These are phyloP conservation scores for Leccinum subrobustum DNA, from an alignment of 1,284 basidiomycete species.

Conservation along the genomic window DNA sequence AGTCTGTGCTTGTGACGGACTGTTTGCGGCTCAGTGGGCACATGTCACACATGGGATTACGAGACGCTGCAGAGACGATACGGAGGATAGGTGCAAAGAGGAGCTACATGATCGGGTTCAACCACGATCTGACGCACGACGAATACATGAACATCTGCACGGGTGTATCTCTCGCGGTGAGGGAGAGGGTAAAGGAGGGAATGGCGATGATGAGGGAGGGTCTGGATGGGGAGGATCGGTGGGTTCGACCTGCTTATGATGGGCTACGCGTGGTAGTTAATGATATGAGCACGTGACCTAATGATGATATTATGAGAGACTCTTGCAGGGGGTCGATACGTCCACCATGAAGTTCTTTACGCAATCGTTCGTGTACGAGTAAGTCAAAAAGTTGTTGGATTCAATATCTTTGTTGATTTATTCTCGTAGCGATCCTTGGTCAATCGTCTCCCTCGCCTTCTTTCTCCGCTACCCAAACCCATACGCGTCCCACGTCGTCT, in stretches of 20 bases:
- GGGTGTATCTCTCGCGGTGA: slow-evolving; percentile 33
- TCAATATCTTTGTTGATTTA: slow-evolving; percentile 12
- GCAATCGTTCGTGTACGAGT: slow-evolving; percentile 82
- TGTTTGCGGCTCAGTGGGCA: slow-evolving; percentile 62
- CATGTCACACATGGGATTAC: slow-evolving; percentile 72
- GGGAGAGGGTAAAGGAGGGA: slow-evolving; percentile 41
- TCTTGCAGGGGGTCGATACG: slow-evolving; percentile 28
- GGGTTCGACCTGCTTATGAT: slow-evolving; percentile 72
- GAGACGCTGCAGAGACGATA: slow-evolving; percentile 53
- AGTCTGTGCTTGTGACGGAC: slow-evolving; percentile 67
- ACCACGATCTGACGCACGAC: slow-evolving; percentile 66
- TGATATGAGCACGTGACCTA: slow-evolving; percentile 37
- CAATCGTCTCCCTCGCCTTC: slow-evolving; percentile 90
- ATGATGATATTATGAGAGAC: background rate
- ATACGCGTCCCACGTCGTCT: slow-evolving; percentile 90
- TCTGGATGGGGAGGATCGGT: slow-evolving; percentile 43
- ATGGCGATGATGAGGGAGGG: slow-evolving; percentile 47
- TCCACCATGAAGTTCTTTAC: slow-evolving; percentile 75
- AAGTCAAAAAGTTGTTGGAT: slow-evolving; percentile 24
- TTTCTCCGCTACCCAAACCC: slow-evolving; percentile 98
- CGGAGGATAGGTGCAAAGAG: slow-evolving; percentile 52
- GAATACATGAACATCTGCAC: slow-evolving; percentile 62
- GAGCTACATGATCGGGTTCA: slow-evolving; percentile 74
- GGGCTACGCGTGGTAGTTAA: slow-evolving; percentile 55
- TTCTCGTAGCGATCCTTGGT: slow-evolving; percentile 76